These are phyloP conservation scores for Loxodes magnus DNA, from an alignment of 73 alveolate species.

Conservation along the genomic window DNA sequence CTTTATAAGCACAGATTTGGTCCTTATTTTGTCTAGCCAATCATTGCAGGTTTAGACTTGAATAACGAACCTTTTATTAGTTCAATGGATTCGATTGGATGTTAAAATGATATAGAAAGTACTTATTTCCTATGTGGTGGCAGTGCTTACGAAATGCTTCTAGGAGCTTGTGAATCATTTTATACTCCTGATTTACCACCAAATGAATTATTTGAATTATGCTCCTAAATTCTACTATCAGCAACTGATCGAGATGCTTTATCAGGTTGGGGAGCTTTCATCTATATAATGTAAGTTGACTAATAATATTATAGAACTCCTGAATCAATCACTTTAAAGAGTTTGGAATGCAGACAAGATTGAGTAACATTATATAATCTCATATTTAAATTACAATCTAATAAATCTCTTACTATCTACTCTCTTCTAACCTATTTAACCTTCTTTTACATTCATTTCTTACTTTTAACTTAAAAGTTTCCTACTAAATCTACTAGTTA, in stretches of 20 bases:
- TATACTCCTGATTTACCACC: slow-evolving; percentile 62
- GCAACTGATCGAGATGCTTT: slow-evolving; percentile 91
- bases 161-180: slow-evolving; percentile 93
- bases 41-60: slow-evolving; percentile 86
- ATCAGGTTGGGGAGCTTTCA: slow-evolving; percentile 97
- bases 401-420: too few relatives aligned
- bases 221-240: slow-evolving; percentile 68
- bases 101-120: slow-evolving; percentile 45
- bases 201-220: slow-evolving; percentile 82
- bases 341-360: too few relatives aligned
- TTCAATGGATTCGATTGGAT: slow-evolving; percentile 89
- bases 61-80: slow-evolving; percentile 71
- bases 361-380: too few relatives aligned
- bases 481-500: too few relatives aligned
- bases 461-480: too few relatives aligned
- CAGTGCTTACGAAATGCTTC: slow-evolving; percentile 62
- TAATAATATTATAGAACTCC: too few relatives aligned
- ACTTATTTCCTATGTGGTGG: slow-evolving; percentile 82
- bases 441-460: too few relatives aligned
- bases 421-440: too few relatives aligned
- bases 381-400: too few relatives aligned
- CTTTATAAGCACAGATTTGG: slow-evolving; percentile 86
- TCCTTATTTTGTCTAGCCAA: slow-evolving; percentile 88
- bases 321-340: too few relatives aligned
- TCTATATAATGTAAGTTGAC: slow-evolving; percentile 62